Conservation (phyloP, 2,329 filamentous ascomycete genomes). For the Aspergillus quadricinctus region DNA sequence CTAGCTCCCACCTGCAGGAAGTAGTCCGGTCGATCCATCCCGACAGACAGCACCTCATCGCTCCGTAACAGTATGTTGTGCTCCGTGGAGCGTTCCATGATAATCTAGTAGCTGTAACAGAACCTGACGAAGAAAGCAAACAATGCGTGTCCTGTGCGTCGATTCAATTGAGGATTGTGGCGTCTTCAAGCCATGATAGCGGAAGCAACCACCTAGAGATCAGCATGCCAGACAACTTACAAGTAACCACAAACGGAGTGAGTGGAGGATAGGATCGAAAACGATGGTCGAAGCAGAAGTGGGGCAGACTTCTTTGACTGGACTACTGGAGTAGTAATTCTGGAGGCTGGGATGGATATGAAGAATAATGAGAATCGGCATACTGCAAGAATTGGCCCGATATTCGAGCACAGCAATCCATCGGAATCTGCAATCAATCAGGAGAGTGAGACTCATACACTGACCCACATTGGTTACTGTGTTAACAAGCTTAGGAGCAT, state of each 20-base stretch:
- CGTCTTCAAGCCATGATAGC: slow-evolving; percentile 13
- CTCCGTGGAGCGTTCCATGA: slow-evolving; percentile 10
- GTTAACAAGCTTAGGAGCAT: neutral
- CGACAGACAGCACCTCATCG: slow-evolving; percentile 9
- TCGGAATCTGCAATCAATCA: neutral
- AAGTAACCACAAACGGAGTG: neutral
- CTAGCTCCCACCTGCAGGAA: slow-evolving; percentile 12
- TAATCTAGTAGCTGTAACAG: neutral
- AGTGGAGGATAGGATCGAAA: slow-evolving; percentile 17
- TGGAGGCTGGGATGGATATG: slow-evolving; percentile 16
- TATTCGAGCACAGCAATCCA: neutral
- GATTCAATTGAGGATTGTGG: slow-evolving; percentile 21
- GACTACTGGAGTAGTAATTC: slow-evolving; percentile 12
- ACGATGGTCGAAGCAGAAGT: slow-evolving; percentile 13
- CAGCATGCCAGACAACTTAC: neutral
- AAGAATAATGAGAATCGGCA: slow-evolving; percentile 1
- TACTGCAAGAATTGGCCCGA: neutral
- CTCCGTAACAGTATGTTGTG: slow-evolving; percentile 8
- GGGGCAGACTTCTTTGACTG: slow-evolving; percentile 17
- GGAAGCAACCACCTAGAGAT: slow-evolving; percentile 4
- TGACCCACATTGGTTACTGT: neutral
- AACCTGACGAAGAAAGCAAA: slow-evolving; percentile 3
- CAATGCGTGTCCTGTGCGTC: slow-evolving; percentile 7
- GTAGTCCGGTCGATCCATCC: slow-evolving; percentile 20
- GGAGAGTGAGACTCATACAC: neutral